Evolutionary conservation across 2,329 filamentous ascomycete genomes (phyloP), one percentile per base, ranked within the genome.

Genomic region (Hortaea sp.): DNA sequence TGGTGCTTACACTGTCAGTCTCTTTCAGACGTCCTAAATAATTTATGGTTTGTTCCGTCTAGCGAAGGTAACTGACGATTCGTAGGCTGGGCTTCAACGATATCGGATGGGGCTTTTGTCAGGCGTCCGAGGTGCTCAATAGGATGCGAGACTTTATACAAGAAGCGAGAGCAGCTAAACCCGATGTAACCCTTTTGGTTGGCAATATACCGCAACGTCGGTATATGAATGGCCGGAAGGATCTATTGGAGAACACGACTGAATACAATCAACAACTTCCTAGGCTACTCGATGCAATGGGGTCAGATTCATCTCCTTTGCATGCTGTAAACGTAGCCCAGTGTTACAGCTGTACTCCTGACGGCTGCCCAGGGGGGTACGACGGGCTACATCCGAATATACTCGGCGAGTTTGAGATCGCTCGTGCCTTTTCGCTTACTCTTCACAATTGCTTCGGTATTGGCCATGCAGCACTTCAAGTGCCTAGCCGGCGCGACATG

Each of bases 331-430:
- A 35, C 2, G 9, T 35, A 35, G 32, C 32, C 3, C 7, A n/a
- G 30, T 39, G 9, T 46, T 58, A 42, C 54, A 60, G 47, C 48
- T 60, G 42, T 64, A 68, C 38, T 49, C 59, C 27, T 55, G 62
- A 60, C 47, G 51, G 53, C 42, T 51, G 45, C 46, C 54, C 39
- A 51, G 7, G 58, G 1, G 61, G 63, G 5, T 65, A 67, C 46
- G 69, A 71, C 53, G 69, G 69, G 7, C 52, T 72, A 6, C 69
- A 73, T 45, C 69, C 69, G 0, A 68, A 66, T 41, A 59, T 60
- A 5, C 53, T 64, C 1, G 69, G 68, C 11, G 69, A 72, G 42
- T 69, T 59, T 49, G 59, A 71, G 45, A 67, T 72, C 43, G 67
- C 69, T 2, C 53, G 60, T 39, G 68, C 67, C 7, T 72, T 71